Conservation (phyloP, 2,329 filamentous ascomycete genomes). For the Colletotrichum orchidophilum region DNA sequence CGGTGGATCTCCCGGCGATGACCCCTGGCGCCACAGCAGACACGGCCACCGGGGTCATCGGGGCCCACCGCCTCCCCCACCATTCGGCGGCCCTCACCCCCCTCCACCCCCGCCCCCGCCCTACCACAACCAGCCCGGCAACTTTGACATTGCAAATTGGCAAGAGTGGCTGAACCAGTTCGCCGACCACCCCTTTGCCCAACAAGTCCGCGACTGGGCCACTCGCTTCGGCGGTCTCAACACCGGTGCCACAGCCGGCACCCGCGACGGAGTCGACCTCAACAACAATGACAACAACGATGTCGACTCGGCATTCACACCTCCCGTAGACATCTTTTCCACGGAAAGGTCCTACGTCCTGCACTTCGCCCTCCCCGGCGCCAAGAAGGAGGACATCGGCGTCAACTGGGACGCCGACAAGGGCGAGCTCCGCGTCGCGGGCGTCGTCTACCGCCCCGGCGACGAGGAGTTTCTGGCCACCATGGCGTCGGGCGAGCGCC, state of each 20-base stretch:
- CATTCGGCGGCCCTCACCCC: conserved; percentile 37
- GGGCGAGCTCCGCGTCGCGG: conserved; percentile 71
- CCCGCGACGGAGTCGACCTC: conserved; percentile 24
- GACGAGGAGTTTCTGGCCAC: conserved; percentile 74
- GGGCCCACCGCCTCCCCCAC: conserved; percentile 34
- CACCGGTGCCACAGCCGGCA: conserved; percentile 14
- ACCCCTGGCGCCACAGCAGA: conserved; percentile 18
- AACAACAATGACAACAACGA: conserved; percentile 35
- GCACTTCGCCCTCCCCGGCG: conserved; percentile 81
- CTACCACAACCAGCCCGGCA: conserved; percentile 36
- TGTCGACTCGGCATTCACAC: conserved; percentile 60
- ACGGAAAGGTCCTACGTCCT: conserved; percentile 72
- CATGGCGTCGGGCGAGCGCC: conserved; percentile 71
- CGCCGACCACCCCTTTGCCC: conserved; percentile 53
- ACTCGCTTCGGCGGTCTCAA: conserved; percentile 17
- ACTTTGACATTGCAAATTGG: conserved; percentile 50
- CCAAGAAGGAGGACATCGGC: conserved; percentile 80
- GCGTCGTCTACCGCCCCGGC: conserved; percentile 77
- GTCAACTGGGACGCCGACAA: conserved; percentile 80
- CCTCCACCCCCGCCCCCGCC: conserved; percentile 35
- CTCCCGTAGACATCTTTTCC: conserved; percentile 81
- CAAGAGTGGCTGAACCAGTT: conserved; percentile 46
- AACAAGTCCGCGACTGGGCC: conserved; percentile 50
- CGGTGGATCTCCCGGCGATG: conserved; percentile 20
- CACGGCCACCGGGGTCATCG: conserved; percentile 29